Evolutionary conservation across 208 protist species (phyloP).

Genomic region (Leishmania braziliensis): DNA sequence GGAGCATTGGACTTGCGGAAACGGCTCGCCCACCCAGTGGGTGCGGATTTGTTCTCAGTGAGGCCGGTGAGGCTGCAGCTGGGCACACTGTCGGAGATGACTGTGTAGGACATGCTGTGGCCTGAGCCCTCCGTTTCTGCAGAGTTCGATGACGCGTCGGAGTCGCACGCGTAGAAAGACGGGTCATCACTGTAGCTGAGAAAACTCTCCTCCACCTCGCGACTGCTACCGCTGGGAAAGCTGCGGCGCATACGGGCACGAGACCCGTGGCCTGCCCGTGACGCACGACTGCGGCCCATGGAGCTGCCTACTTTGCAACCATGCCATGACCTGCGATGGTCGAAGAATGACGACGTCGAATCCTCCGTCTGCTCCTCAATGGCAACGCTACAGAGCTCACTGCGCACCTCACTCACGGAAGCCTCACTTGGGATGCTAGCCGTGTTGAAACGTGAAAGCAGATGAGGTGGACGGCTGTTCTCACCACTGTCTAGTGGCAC

Average conservation of each 20-base stretch:
- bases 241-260: slow-evolving; percentile 19
- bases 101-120: slow-evolving; percentile 41
- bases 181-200: slow-evolving; percentile 53
- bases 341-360: slow-evolving; percentile 47
- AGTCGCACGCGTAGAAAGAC: slow-evolving; percentile 49
- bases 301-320: slow-evolving; percentile 23
- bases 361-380: slow-evolving; percentile 35
- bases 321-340: slow-evolving; percentile 27
- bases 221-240: slow-evolving; percentile 31
- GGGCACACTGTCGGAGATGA: slow-evolving; percentile 71
- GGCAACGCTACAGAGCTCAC: slow-evolving; percentile 50
- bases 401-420: slow-evolving; percentile 59
- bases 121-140: slow-evolving; percentile 30
- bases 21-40: slow-evolving; percentile 20
- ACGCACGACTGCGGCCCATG: slow-evolving; percentile 26
- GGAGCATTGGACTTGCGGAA: slow-evolving; percentile 21
- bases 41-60: slow-evolving; percentile 32
- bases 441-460: slow-evolving; percentile 46
- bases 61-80: slow-evolving; percentile 72
- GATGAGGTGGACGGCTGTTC: slow-evolving; percentile 16
- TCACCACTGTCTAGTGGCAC: slow-evolving; percentile 58
- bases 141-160: slow-evolving; percentile 22
- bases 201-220: slow-evolving; percentile 34
- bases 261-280: slow-evolving; percentile 15
- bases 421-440: slow-evolving; percentile 55